Percentiles rank a stretch among this genome's conserved stretches.
phyloP scores from a whole-genome alignment of 2,329 filamentous ascomycete genomes.

The Colletotrichum godetiae region DNA sequence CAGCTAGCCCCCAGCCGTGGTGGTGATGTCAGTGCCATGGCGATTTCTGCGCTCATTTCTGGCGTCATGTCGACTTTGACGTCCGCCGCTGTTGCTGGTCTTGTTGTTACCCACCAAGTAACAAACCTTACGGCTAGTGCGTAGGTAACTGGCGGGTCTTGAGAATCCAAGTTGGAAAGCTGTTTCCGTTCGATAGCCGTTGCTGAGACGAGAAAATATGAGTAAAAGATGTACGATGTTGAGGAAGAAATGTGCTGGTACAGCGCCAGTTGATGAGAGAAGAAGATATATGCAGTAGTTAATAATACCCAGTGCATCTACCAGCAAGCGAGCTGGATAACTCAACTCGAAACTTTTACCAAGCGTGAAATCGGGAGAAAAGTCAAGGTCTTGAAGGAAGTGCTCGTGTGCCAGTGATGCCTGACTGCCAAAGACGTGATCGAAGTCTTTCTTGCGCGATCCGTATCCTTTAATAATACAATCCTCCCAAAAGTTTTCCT shows the following conservation, averaged over 20 bases:
- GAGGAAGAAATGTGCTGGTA: background rate
- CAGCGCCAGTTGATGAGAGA: background rate
- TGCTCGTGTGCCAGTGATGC: background rate
- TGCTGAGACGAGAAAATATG: background rate
- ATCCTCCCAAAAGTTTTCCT: background rate
- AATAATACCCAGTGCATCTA: conserved; percentile 22
- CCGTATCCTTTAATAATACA: background rate
- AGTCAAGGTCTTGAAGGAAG: background rate
- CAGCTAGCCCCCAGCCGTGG: conserved; percentile 81
- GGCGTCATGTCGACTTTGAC: conserved; percentile 84
- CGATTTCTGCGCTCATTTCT: conserved; percentile 80
- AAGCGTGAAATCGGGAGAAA: no score
- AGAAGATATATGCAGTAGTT: conserved; percentile 1
- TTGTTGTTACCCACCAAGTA: conserved; percentile 71
- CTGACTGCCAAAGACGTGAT: conserved; percentile 10
- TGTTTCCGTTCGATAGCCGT: no score
- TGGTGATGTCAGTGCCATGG: conserved; percentile 80
- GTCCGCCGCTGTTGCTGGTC: conserved; percentile 80
- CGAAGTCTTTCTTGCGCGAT: background rate
- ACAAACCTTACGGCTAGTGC: background rate
- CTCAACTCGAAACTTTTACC: background rate
- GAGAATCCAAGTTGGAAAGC: background rate
- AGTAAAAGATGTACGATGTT: conserved; percentile 24
- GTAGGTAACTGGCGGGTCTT: background rate
- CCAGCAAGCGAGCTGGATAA: conserved; percentile 22